phyloP scores from a whole-genome alignment of 1,139 yeast genomes.

The Spencermartinsiella ligniputridi region DNA sequence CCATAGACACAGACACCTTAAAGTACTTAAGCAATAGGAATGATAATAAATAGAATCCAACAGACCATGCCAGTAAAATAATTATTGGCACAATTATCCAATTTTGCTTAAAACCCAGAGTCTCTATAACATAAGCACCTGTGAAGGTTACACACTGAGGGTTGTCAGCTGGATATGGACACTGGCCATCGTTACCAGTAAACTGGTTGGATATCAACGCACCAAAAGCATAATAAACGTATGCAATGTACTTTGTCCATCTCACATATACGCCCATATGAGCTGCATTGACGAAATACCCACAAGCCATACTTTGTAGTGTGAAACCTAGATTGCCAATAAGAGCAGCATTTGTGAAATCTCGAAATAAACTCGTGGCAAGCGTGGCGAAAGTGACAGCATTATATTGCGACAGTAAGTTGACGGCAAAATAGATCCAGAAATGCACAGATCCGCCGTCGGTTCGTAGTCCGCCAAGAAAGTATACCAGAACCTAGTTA shows the following conservation, averaged over 20 bases:
- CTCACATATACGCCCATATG: constrained; percentile 82
- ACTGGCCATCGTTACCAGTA: constrained; percentile 54
- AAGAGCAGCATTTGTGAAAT: constrained; percentile 62
- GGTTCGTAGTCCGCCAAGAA: constrained; percentile 69
- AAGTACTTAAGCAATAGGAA: constrained; percentile 39
- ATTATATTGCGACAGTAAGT: constrained; percentile 51
- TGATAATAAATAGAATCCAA: constrained; percentile 52
- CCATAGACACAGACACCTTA: constrained; percentile 51
- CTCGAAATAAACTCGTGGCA: constrained; percentile 56
- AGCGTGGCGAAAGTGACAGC: constrained; percentile 55
- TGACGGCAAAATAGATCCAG: constrained; percentile 58
- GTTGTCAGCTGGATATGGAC: constrained; percentile 45
- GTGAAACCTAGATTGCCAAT: constrained; percentile 63
- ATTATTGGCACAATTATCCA: constrained; percentile 71
- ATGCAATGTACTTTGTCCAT: constrained; percentile 75
- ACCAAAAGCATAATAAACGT: constrained; percentile 76
- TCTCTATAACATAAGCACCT: constrained; percentile 50
- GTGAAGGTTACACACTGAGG: constrained; percentile 38
- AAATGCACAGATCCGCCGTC: constrained; percentile 43
- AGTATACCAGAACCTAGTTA: constrained; percentile 43
- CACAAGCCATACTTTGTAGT: constrained; percentile 73
- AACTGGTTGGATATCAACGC: constrained; percentile 63
- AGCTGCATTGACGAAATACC: constrained; percentile 69
- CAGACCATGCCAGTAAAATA: constrained; percentile 54
- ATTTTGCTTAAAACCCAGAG: constrained; percentile 57